These are phyloP conservation scores for Lentinula boryana DNA, from an alignment of 768 basidiomycete genomes.

Conservation along the genomic window DNA sequence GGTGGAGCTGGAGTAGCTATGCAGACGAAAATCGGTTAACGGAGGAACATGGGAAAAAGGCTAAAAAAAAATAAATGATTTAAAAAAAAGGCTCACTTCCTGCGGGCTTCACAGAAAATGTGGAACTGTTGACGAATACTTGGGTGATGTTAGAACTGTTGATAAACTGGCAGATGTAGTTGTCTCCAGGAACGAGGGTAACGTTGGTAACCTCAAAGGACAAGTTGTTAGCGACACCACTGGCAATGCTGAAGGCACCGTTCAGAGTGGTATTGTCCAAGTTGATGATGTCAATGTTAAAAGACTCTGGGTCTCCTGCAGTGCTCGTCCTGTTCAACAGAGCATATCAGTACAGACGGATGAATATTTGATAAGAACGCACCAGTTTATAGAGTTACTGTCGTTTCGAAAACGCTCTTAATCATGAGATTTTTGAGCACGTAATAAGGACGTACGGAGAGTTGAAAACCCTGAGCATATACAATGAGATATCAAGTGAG, in stretches of 20 bases:
- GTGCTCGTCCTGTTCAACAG: not conserved
- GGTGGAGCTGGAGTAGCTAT: not conserved
- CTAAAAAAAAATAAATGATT: too few relatives aligned
- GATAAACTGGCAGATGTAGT: not conserved
- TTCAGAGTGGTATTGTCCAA: not conserved
- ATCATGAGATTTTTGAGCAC: not conserved
- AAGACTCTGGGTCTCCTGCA: not conserved
- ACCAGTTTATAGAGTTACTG: not conserved
- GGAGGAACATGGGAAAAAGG: not conserved
- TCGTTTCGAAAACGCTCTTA: not conserved
- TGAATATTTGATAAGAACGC: not conserved
- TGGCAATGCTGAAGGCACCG: slow-evolving; percentile 1
- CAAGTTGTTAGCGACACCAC: not conserved
- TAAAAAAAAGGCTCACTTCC: not conserved
- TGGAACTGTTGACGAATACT: not conserved
- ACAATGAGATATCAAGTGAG: not conserved
- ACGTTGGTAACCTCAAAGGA: slow-evolving; percentile 1
- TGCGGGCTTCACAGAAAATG: not conserved
- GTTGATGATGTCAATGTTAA: slow-evolving; percentile 2
- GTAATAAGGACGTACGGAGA: not conserved
- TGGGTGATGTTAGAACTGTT: slow-evolving; percentile 1
- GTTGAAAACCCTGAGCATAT: not conserved
- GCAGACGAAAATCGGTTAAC: not conserved
- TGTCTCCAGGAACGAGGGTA: not conserved
- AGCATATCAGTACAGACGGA: not conserved